Conservation (phyloP, 495 filamentous ascomycete species). For the Daldinia concentrica region DNA sequence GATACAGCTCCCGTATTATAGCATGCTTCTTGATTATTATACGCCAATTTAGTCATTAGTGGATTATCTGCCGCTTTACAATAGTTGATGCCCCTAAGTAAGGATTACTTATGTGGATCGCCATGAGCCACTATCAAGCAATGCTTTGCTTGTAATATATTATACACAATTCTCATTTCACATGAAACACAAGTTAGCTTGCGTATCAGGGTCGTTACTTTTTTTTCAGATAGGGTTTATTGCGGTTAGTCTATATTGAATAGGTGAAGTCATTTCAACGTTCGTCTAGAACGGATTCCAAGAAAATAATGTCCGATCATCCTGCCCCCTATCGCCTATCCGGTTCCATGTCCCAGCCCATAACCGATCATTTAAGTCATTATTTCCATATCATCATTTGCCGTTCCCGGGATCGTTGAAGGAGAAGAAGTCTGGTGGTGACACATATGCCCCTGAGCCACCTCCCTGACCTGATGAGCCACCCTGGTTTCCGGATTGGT, state of each 20-base stretch:
- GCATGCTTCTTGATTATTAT: no score
- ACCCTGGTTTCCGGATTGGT: constrained; percentile 20
- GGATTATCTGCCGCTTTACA: not conserved
- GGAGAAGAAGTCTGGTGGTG: constrained; percentile 39
- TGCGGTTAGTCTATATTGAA: not conserved
- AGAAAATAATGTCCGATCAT: not conserved
- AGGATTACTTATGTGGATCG: no score
- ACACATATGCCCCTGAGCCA: constrained; percentile 27
- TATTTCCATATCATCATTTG: constrained; percentile 7
- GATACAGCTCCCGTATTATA: no score
- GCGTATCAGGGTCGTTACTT: not conserved
- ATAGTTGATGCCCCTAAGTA: not conserved
- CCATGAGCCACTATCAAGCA: not conserved
- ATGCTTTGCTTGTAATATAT: not conserved
- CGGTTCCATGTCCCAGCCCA: not conserved
- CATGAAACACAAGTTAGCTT: not conserved
- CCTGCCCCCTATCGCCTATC: not conserved
- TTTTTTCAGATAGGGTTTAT: not conserved
- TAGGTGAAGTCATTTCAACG: not conserved
- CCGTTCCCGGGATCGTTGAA: constrained; percentile 36
- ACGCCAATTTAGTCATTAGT: no score
- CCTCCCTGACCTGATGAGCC: constrained; percentile 26
- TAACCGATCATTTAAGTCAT: not conserved
- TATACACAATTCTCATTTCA: not conserved
- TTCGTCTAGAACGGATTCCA: not conserved